These are phyloP conservation scores for Ophiocordyceps camponoti-rufipedis DNA, from an alignment of 2,329 filamentous ascomycete genomes.

Conservation along the genomic window DNA sequence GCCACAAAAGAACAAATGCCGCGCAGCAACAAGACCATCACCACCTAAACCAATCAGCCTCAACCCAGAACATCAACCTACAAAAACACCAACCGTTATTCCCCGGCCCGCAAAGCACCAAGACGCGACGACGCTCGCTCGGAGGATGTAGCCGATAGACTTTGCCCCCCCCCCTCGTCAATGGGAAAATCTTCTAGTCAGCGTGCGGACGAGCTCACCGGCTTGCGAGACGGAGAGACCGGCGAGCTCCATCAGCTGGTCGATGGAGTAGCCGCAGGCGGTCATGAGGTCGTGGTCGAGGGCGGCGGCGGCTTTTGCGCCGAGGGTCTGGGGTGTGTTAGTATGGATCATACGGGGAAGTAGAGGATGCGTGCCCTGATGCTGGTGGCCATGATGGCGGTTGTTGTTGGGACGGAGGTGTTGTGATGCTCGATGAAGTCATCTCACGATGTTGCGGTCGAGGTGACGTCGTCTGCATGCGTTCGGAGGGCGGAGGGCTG, in stretches of 20 bases:
- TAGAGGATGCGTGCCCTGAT: background rate
- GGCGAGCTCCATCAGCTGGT: slow-evolving; percentile 94
- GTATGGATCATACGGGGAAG: background rate
- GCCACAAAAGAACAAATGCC: slow-evolving; percentile 81
- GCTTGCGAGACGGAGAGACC: slow-evolving; percentile 86
- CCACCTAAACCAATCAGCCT: slow-evolving; percentile 39
- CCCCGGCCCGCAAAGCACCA: slow-evolving; percentile 81
- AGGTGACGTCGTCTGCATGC: too few relatives aligned
- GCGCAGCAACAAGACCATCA: slow-evolving; percentile 84
- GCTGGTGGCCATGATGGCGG: background rate
- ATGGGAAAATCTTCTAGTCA: background rate
- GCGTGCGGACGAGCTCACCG: slow-evolving; percentile 26
- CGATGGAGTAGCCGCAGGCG: slow-evolving; percentile 71
- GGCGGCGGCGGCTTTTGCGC: slow-evolving; percentile 70
- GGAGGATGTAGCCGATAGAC: slow-evolving; percentile 74
- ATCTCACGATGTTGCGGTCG: too few relatives aligned
- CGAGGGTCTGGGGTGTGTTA: slow-evolving; percentile 47
- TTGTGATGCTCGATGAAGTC: too few relatives aligned
- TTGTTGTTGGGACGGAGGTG: background rate
- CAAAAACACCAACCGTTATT: slow-evolving; percentile 38
- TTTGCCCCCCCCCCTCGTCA: slow-evolving; percentile 21
- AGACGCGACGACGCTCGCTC: slow-evolving; percentile 48
- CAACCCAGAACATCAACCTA: background rate
- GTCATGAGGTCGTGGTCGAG: slow-evolving; percentile 92
- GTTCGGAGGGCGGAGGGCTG: background rate